Percentiles rank a stretch among this genome's conserved stretches.
phyloP scores from a whole-genome alignment of 2,329 filamentous ascomycete species.

The Orbilia oligospora region DNA sequence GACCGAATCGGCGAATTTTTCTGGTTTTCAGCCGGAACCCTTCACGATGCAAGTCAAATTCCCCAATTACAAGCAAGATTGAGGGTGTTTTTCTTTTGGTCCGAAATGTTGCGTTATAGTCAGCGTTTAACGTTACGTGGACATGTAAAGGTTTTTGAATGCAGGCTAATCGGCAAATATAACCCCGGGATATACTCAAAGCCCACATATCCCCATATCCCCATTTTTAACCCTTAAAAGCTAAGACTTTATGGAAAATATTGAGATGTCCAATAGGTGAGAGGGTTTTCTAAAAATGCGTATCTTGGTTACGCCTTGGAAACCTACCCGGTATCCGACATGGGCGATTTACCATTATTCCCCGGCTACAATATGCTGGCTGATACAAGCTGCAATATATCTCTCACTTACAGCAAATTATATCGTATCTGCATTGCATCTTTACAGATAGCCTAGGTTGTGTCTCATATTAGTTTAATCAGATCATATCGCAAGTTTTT shows the following conservation, averaged over 20 bases:
- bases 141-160: constrained; percentile 14
- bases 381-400: constrained; percentile 43
- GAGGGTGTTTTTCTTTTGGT: constrained; percentile 16
- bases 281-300: constrained; percentile 39
- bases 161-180: constrained; percentile 57
- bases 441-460: constrained; percentile 20
- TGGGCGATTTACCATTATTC: constrained; percentile 46
- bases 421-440: constrained; percentile 34
- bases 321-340: constrained; percentile 33
- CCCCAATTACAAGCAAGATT: constrained; percentile 3
- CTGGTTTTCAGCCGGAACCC: constrained; percentile 25
- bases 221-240: constrained; percentile 35
- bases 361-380: constrained; percentile 46
- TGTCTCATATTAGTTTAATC: constrained; percentile 34
- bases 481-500: background rate
- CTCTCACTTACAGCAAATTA: constrained; percentile 42
- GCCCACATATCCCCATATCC: constrained; percentile 14
- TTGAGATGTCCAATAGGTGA: constrained; percentile 28
- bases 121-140: constrained; percentile 23
- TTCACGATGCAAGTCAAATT: constrained; percentile 36
- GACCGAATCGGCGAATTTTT: constrained; percentile 53
- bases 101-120: constrained; percentile 20
- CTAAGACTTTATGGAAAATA: background rate
- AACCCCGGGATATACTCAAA: constrained; percentile 7
- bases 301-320: constrained; percentile 39